Percentiles rank a stretch among this genome's conserved stretches.
phyloP scores from a whole-genome alignment of 768 basidiomycete species.

The Xanthoconium stramineum region DNA sequence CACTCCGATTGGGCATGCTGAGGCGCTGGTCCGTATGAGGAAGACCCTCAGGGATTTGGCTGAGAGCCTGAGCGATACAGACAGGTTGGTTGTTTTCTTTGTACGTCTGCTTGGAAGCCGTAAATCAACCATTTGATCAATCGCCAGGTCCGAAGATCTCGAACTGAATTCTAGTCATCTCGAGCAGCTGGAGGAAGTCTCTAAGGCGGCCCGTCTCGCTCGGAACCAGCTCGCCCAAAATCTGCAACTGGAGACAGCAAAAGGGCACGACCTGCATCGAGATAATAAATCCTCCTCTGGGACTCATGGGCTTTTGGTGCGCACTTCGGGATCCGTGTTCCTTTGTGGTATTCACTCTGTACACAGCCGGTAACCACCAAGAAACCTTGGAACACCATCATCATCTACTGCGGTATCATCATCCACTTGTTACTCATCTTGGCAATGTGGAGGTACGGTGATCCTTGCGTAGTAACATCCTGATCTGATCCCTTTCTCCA shows the following conservation, averaged over 20 bases:
- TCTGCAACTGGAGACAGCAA: conserved; percentile 38
- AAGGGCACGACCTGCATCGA: conserved; percentile 34
- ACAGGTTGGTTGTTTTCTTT: conserved; percentile 41
- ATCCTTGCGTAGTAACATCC: background rate
- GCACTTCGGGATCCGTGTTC: conserved; percentile 12
- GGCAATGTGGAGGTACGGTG: conserved; percentile 58
- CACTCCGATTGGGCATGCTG: conserved; percentile 35
- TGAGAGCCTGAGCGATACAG: conserved; percentile 53
- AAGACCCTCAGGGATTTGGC: conserved; percentile 56
- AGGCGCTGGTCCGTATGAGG: conserved; percentile 57
- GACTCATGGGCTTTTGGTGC: conserved; percentile 39
- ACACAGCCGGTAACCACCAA: conserved; percentile 18
- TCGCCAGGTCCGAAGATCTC: conserved; percentile 37
- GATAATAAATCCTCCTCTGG: conserved; percentile 36
- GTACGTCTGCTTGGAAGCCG: background rate
- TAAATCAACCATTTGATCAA: conserved; percentile 5
- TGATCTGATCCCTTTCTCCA: conserved; percentile 25
- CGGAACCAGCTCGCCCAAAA: conserved; percentile 45
- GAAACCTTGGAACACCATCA: conserved; percentile 25
- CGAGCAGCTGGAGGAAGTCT: conserved; percentile 49
- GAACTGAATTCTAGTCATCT: conserved; percentile 44
- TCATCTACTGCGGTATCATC: conserved; percentile 36
- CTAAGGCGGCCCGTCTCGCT: conserved; percentile 48
- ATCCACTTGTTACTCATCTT: conserved; percentile 47
- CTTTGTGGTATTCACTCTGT: conserved; percentile 7